Conservation (phyloP, 1,139 yeast species). For the Yarrowia galli region DNA sequence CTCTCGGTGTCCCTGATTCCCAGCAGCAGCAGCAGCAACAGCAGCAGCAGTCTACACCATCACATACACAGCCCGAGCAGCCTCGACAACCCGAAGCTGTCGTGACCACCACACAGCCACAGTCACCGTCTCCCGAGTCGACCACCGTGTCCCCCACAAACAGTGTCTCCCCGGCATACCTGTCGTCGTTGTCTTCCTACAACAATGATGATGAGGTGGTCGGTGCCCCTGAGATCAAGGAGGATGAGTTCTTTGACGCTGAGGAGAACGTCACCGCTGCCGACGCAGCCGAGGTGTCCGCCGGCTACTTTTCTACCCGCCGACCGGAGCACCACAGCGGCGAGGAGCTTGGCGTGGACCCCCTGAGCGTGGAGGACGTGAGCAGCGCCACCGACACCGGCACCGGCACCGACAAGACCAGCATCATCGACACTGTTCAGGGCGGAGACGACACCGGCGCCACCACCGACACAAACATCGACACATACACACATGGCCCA, state of each 20-base stretch:
- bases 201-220: slow-evolving; percentile 23
- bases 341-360: slow-evolving; percentile 12
- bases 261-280: slow-evolving; percentile 8
- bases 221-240: not conserved
- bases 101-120: slow-evolving; percentile 6
- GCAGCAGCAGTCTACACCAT: not conserved
- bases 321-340: slow-evolving; percentile 7
- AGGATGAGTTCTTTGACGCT: slow-evolving; percentile 33
- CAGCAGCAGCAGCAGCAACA: too few species aligned
- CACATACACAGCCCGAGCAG: not conserved
- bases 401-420: slow-evolving; percentile 26
- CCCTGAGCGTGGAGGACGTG: slow-evolving; percentile 21
- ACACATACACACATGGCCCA: too few species aligned
- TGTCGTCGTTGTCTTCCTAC: slow-evolving; percentile 32
- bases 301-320: slow-evolving; percentile 3
- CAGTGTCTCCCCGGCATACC: slow-evolving; percentile 31
- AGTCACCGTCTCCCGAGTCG: slow-evolving; percentile 32
- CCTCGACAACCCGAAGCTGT: not conserved
- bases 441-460: slow-evolving; percentile 10
- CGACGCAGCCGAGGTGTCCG: not conserved
- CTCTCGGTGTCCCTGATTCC: slow-evolving; percentile 15
- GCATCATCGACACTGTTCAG: slow-evolving; percentile 4
- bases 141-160: slow-evolving; percentile 33
- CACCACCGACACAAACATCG: not conserved
- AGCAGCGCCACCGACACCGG: slow-evolving; percentile 22